Base-by-base conservation (phyloP, 2,329 filamentous ascomycete species). In the Penicillium occitanis region DNA sequence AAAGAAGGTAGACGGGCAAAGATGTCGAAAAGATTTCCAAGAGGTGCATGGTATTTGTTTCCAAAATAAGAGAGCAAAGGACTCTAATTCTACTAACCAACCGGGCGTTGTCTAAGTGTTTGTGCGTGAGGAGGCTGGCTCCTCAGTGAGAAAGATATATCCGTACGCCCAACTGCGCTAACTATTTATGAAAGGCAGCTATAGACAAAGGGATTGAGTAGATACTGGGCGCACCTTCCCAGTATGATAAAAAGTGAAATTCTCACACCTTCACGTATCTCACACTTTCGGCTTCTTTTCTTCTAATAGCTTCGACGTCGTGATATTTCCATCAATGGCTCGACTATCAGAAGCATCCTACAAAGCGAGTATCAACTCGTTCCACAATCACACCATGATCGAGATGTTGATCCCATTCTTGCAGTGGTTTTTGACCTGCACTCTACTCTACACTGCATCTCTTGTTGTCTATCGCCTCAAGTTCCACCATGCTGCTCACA, bases 401-500 rank as follows among this genome's bases (percentile, higher is more conserved):
- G 58, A 61, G 5, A 22, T 33, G 25, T 28, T 44, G 35, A 28
- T 10, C 1, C 19, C 57, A 8, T 13, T 30, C 5, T 37, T 28
- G 17, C 35, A 44, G 10, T 61, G 42, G 25, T 19, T 13, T 2
- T 5, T 42, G 14, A n/a, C 17, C 14, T 44, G 40, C 5, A 13
- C 14, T 19, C 22, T 61, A 2, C 25, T 64, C n/a, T 67, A 67
- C 48, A n/a, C 61, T 30, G 17, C 42, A 33, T 5, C 19, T 13
- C 37, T 68, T 13, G 61, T 57, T 3, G 61, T 71, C 25, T 74
- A 73, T 53, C 71, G 72, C 1, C 69, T 77, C 8, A 73, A 69
- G 42, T 70, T 76, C 48, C 71, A 74, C 59, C 74, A 73, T 1
- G 67, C 77, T 7, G 70, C 70, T 33, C 69, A 67, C 19, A 75